Base-by-base conservation (phyloP, 2,329 filamentous ascomycete genomes). In the Fusarium dimerum region DNA sequence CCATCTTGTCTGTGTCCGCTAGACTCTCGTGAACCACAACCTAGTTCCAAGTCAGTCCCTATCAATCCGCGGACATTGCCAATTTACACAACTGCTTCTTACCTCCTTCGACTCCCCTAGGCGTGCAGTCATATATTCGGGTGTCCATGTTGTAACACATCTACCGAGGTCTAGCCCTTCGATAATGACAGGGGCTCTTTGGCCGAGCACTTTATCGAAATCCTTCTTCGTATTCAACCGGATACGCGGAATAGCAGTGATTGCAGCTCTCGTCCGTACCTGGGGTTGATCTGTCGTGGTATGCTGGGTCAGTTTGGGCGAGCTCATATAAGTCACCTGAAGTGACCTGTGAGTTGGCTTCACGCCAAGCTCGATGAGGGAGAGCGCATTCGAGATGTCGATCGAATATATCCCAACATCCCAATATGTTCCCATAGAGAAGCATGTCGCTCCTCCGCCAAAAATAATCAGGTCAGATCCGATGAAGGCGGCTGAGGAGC, bases 381-480 rank as follows among this genome's bases (percentile, higher is more conserved):
- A 26, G 54, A 45, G 6, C 18, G 48, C 9, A 43, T 40, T 45
- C 12, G 51, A 47, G 4, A 66, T 43, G 6, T 54, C 47, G 18
- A 85, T 62, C 2, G 72, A 68, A 46, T 76, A 87, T 12, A 79
- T 75, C 2, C 83, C 83, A 32, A 78, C 77, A 46, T 92, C 92
- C 89, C 90, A 95, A 64, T 84, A 92, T 7, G 89, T 89, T 2
- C 92, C 92, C 80, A 96, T 96, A 0, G 90, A 92, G 74, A 96
- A 96, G 68, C 91, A 96, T 0, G 91, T 90, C 15, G 89, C 90
- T 38, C 91, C 92, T 15, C 92, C 92, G 2, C 91, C 91, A 44
- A 88, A 70, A 8, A 95, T 73, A 10, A 90, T 64, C 3, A 92
- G 63, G 16, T 79, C 71, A 30, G 77, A 72, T 40, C 74, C 72